These are phyloP conservation scores for Proliferodiscus dingleyae DNA, from an alignment of 2,329 filamentous ascomycete species.

Conservation along the genomic window DNA sequence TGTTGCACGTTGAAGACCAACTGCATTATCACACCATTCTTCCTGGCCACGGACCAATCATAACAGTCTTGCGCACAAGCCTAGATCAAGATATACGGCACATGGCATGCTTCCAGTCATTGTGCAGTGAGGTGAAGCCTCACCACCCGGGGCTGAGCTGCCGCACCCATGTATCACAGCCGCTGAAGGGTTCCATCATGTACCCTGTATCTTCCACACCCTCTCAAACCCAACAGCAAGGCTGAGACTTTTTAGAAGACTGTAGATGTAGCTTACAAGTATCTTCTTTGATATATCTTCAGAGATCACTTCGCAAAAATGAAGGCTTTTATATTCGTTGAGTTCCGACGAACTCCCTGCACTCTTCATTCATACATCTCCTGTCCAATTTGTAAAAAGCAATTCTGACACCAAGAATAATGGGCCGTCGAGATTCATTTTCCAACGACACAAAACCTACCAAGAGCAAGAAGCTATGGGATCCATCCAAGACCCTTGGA, in stretches of 20 bases:
- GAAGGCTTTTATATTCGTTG: not conserved
- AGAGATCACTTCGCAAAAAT: too few relatives aligned
- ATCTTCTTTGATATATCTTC: not conserved
- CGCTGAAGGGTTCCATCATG: not conserved
- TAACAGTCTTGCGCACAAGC: not conserved
- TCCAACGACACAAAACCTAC: not conserved
- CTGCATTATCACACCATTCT: not conserved
- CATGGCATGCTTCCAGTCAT: constrained; percentile 3
- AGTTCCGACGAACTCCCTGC: not conserved
- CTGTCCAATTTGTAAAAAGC: too few relatives aligned
- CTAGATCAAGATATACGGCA: not conserved
- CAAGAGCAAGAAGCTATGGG: constrained; percentile 13
- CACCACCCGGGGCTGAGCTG: not conserved
- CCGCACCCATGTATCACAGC: constrained; percentile 5
- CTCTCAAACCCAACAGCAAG: not conserved
- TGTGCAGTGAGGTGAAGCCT: not conserved
- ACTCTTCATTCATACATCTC: constrained; percentile 3
- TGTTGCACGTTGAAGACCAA: not conserved
- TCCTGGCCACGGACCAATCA: not conserved
- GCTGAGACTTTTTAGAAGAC: not conserved
- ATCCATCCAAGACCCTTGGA: constrained; percentile 12
- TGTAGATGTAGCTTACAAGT: not conserved
- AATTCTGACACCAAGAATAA: constrained; percentile 1
- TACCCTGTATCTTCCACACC: not conserved
- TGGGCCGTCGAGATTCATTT: constrained; percentile 1